A percentile compares a stretch with the other conserved stretches of the same genome.
Conservation (phyloP, 2,329 filamentous ascomycete species). For the Trichocomaceae sp. region DNA sequence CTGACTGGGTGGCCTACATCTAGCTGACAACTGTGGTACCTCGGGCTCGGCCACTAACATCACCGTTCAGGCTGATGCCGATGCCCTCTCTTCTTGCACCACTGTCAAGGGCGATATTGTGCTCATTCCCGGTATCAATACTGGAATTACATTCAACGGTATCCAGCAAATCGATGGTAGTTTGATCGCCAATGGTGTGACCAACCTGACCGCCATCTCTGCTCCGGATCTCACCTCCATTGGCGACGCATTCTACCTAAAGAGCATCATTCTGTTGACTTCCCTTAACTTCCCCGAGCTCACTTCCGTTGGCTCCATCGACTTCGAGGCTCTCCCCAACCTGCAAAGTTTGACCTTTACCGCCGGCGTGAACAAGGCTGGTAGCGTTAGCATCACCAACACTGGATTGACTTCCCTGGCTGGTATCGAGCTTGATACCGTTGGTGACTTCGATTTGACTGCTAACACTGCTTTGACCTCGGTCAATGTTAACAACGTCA, state of each 20-base stretch:
- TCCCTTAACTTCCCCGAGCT: slow-evolving; percentile 62
- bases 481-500: slow-evolving; percentile 67
- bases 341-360: slow-evolving; percentile 56
- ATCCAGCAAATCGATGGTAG: slow-evolving; percentile 53
- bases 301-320: slow-evolving; percentile 58
- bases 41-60: slow-evolving; percentile 34
- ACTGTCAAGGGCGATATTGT: slow-evolving; percentile 63
- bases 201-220: slow-evolving; percentile 58
- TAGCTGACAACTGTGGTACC: slow-evolving; percentile 13
- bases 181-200: slow-evolving; percentile 47
- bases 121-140: slow-evolving; percentile 52
- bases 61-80: slow-evolving; percentile 56
- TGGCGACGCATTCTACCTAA: slow-evolving; percentile 62
- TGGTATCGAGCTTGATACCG: slow-evolving; percentile 72
- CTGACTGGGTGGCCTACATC: slow-evolving; percentile 18
- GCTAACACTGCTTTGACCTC: slow-evolving; percentile 78
- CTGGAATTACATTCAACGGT: slow-evolving; percentile 57
- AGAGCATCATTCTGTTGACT: slow-evolving; percentile 62
- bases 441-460: slow-evolving; percentile 70
- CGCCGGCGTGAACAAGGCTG: slow-evolving; percentile 58
- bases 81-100: slow-evolving; percentile 60
- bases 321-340: slow-evolving; percentile 64
- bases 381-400: slow-evolving; percentile 70
- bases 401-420: slow-evolving; percentile 72
- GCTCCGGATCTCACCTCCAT: slow-evolving; percentile 59